These are phyloP conservation scores for Eutrema yunnanense DNA, from an alignment of 345 rosid species.

Conservation along the genomic window DNA sequence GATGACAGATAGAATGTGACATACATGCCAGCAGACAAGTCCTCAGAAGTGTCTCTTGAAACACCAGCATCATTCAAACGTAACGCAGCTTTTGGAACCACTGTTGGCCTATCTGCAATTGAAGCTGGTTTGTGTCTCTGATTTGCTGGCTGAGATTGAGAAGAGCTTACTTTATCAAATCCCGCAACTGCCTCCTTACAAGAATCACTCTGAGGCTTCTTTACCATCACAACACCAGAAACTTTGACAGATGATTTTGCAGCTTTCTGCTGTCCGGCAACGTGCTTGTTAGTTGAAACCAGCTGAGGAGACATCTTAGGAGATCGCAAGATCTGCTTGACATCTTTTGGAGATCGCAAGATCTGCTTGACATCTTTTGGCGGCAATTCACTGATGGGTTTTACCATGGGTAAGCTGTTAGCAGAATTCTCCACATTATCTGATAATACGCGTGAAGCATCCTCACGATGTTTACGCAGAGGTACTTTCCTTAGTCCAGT, in stretches of 20 bases:
- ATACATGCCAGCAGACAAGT: slow-evolving; percentile 45
- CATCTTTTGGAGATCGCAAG: slow-evolving; percentile 47
- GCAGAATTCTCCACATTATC: slow-evolving; percentile 32
- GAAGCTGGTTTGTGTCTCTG: slow-evolving; percentile 47
- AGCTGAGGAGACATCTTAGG: slow-evolving; percentile 52
- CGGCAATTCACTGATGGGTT: slow-evolving; percentile 39
- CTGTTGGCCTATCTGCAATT: slow-evolving; percentile 49
- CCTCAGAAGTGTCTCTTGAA: slow-evolving; percentile 38
- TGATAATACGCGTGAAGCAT: slow-evolving; percentile 27
- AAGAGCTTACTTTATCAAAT: slow-evolving; percentile 35
- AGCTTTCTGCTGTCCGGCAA: slow-evolving; percentile 38
- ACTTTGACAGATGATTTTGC: slow-evolving; percentile 39
- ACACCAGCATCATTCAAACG: slow-evolving; percentile 32
- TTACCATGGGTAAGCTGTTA: slow-evolving; percentile 31
- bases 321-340: slow-evolving; percentile 39
- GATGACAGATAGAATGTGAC: slow-evolving; percentile 12
- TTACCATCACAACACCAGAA: slow-evolving; percentile 36
- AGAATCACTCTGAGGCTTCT: slow-evolving; percentile 46
- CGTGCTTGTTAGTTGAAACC: slow-evolving; percentile 30
- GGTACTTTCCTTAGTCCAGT: slow-evolving; percentile 32
- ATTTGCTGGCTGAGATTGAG: slow-evolving; percentile 40
- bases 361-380: slow-evolving; percentile 39
- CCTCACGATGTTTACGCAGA: slow-evolving; percentile 33
- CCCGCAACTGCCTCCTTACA: slow-evolving; percentile 36
- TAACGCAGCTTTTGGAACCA: slow-evolving; percentile 43